Percentiles rank a stretch among this genome's conserved stretches.
Evolutionary conservation across 164 flowering plant species (phyloP).

Genomic region (Vitis labrusca): DNA sequence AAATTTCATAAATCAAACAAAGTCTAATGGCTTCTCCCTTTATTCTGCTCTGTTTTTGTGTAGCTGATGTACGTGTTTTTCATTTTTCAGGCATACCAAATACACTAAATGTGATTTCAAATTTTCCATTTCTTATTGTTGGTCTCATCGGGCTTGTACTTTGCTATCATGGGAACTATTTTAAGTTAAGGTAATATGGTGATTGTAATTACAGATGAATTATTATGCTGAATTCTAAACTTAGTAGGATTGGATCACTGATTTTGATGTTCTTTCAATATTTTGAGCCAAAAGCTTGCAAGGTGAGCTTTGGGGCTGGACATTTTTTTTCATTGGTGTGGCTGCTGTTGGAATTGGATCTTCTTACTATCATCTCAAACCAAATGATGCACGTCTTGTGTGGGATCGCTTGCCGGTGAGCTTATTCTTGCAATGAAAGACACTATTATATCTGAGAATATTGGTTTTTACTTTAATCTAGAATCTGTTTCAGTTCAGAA

Average conservation of each 20-base stretch:
- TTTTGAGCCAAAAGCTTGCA: slow-evolving; percentile 45
- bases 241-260: not conserved
- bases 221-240: not conserved
- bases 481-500: too few species aligned
- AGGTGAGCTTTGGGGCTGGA: slow-evolving; percentile 93
- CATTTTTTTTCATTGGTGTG: slow-evolving; percentile 78
- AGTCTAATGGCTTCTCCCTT: not conserved
- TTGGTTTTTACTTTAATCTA: not conserved
- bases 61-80: slow-evolving; percentile 12
- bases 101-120: slow-evolving; percentile 78
- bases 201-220: too few species aligned
- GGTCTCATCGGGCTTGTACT: slow-evolving; percentile 82
- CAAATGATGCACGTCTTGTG: slow-evolving; percentile 85
- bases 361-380: slow-evolving; percentile 87
- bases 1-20: not conserved
- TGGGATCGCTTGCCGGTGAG: slow-evolving; percentile 98
- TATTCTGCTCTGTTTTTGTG: not conserved
- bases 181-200: slow-evolving; percentile 60
- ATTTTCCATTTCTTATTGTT: slow-evolving; percentile 80
- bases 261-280: not conserved
- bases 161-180: slow-evolving; percentile 64
- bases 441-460: not conserved
- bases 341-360: slow-evolving; percentile 94
- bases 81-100: slow-evolving; percentile 90
- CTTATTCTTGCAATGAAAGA: slow-evolving; percentile 1